phyloP scores from a whole-genome alignment of 139 green algal species.

The Coelastrella sp. region DNA sequence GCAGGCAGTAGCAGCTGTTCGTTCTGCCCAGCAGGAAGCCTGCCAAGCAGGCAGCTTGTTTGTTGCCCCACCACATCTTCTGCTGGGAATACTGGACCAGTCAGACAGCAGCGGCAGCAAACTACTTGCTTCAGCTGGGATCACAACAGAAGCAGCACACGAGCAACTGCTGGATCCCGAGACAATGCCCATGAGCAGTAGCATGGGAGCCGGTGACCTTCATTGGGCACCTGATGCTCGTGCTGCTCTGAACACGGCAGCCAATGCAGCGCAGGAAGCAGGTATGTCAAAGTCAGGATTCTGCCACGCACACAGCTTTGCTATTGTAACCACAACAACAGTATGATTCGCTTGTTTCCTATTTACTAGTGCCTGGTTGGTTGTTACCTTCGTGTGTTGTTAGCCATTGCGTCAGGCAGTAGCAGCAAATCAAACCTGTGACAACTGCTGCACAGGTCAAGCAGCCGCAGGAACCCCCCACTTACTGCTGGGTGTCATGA shows the following conservation, averaged over 20 bases:
- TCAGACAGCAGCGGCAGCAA: neutral
- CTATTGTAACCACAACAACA: too few species aligned
- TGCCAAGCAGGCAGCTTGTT: constrained; percentile 28
- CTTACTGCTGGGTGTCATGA: constrained; percentile 8
- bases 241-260: neutral
- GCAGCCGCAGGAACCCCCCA: neutral
- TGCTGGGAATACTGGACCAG: constrained; percentile 24
- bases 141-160: constrained; percentile 3
- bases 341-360: too few species aligned
- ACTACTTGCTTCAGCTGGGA: constrained; percentile 1
- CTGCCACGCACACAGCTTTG: neutral
- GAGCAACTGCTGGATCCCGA: neutral
- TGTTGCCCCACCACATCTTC: constrained; percentile 26
- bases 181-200: neutral
- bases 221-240: constrained; percentile 39
- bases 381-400: too few species aligned
- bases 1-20: neutral
- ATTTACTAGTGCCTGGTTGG: too few species aligned
- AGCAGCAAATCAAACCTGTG: too few species aligned
- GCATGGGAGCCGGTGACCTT: constrained; percentile 25
- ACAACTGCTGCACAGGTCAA: neutral
- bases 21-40: constrained; percentile 18
- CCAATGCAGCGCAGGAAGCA: constrained; percentile 7
- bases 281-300: neutral
- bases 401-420: too few species aligned